Conservation (phyloP, 2,329 filamentous ascomycete genomes). For the Lasiodiplodia theobromae region DNA sequence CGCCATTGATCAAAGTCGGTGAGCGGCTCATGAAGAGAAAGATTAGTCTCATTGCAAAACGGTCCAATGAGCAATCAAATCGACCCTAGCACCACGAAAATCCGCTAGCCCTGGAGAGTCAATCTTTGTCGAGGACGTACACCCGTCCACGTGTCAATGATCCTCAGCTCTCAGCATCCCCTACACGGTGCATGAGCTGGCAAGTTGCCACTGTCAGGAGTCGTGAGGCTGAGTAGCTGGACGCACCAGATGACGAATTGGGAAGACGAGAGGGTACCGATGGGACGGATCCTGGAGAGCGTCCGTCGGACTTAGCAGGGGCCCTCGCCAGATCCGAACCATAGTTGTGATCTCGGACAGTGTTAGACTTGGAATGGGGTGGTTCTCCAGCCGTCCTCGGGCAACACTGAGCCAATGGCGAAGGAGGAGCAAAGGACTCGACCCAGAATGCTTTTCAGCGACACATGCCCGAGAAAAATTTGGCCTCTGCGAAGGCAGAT, state of each 20-base stretch:
- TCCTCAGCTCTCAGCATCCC: constrained; percentile 14
- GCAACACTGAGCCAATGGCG: background rate
- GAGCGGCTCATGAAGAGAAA: background rate
- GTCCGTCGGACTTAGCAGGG: background rate
- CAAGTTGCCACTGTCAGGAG: background rate
- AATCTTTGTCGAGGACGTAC: constrained; percentile 7
- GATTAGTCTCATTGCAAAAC: background rate
- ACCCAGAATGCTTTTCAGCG: background rate
- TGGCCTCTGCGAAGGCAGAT: background rate
- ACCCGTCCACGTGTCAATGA: constrained; percentile 11
- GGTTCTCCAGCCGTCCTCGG: background rate
- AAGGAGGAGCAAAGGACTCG: background rate
- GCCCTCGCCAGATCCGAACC: background rate
- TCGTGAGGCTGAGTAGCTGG: background rate
- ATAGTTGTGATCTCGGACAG: background rate
- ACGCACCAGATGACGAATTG: constrained; percentile 5
- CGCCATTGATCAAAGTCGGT: constrained; percentile 19
- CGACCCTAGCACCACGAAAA: constrained; percentile 3
- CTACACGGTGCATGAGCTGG: constrained; percentile 10
- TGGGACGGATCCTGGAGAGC: background rate
- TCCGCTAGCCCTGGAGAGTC: constrained; percentile 15
- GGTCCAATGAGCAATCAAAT: constrained; percentile 19
- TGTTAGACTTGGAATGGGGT: background rate
- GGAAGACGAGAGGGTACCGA: background rate
- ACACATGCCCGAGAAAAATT: background rate